Evolutionary conservation across 495 filamentous ascomycete species (phyloP), one percentile per base, ranked within the genome.

Genomic region (Opeltia flavorubescens): DNA sequence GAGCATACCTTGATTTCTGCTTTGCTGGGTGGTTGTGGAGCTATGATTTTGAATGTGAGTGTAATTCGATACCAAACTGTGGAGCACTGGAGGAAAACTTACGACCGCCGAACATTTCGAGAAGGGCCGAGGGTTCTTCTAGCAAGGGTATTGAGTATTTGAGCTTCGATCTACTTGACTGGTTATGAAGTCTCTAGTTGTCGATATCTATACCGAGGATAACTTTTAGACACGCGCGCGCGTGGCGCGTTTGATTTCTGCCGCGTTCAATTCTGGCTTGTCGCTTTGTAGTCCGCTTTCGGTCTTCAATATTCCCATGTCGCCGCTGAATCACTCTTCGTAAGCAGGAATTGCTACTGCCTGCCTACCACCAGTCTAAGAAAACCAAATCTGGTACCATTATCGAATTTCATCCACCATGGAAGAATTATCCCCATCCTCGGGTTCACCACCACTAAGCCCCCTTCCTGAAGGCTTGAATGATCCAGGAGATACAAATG

Each of bases 381-480:
- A n/a, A 36, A 1, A 2, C 20, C 34, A 36, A 2, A 1, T 36
- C 13, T 17, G 20, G 2, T 4, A 17, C n/a, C 15, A 9, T 6
- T 25, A 41, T 1, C 5, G 4, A 20, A 5, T 41, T 8, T 25
- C 1, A 41, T n/a, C n/a, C n/a, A 25, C 20, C 13, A 41, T 41
- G 38, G 38, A 41, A 6, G 20, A 41, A 41, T 13, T 41, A 41
- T 41, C 21, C 12, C 38, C 38, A 25, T 17, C 38, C 13, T 41
- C 38, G 9, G 38, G 18, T 21, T 41, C 38, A 41, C 38, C 18
- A 3, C 38, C 38, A 9, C 13, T 41, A 11, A 41, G 38, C 25
- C 60, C 61, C 11, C 46, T 60, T 26, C 67, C 68, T 36, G 64
- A 70, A 53, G 68, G 56, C 44, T 65, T 61, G 44, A 51, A 67